Evolutionary conservation across 2,329 filamentous ascomycete species (phyloP), one percentile per base, ranked within the genome.

Genomic region (Claviceps africana): DNA sequence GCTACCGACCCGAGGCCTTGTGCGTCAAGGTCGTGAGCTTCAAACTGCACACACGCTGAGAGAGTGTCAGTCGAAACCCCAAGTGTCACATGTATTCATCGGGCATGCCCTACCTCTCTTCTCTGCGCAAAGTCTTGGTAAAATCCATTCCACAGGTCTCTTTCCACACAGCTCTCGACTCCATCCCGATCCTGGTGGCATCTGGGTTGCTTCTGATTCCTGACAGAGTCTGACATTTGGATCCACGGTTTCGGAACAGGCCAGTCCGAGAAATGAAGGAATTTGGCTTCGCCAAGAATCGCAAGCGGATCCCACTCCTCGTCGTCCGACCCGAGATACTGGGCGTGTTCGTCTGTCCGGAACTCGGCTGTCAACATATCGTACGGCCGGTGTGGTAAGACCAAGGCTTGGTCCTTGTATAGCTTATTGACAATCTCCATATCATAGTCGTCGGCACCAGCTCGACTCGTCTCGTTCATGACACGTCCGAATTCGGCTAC

Each of bases 211-310:
- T 50, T 43, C 10, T 52, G 22, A 8, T 51, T 33, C 9, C 59
- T 48, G 0, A 55, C 28, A 0, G 52, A 46, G 0, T 58, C 54
- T 1, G 53, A 28, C 0, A 57, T 57, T 0, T 45, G 60, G 67
- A 56, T 54, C 73, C 73, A 76, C 0, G 73, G 73, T 54, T 87
- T 87, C 0, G 82, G 81, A 6, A 85, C 58, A 1, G 83, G 84
- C 79, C 79, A 85, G 60, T 88, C 84, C 13, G 78, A 83, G 62
- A 86, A 87, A 62, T 87, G 83, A 2, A 87, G 69, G 5, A 83
- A 72, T 56, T 84, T 85, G 7, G 81, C 78, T 58, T 85, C 79
- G 15, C 72, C 72, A 50, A 78, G 69, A 1, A 73, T 71, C 35
- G 63, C 51, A 54, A 65, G 22, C 0, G 82, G 72, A 59, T 85